Percentiles rank a stretch among this genome's conserved stretches.
Evolutionary conservation across 306 rosid species (phyloP).

Genomic region (Rubus parviflorus): DNA sequence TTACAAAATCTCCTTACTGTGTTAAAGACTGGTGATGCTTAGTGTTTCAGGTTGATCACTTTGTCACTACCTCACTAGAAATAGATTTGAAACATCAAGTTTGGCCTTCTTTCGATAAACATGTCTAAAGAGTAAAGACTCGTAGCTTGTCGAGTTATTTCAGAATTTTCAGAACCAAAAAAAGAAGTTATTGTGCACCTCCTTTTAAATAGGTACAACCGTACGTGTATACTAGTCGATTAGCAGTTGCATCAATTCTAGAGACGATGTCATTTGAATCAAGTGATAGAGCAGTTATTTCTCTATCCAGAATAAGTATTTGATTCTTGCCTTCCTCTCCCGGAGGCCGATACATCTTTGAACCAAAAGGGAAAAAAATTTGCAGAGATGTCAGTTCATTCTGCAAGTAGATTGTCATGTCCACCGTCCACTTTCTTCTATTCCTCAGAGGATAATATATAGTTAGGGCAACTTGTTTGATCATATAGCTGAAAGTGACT

Average conservation of each 20-base stretch:
- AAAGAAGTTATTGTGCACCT: neutral
- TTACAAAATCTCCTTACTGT: neutral
- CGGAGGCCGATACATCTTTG: neutral
- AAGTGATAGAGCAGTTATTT: neutral
- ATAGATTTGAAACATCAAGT: neutral
- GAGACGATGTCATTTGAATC: neutral
- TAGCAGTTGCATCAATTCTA: neutral
- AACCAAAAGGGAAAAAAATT: neutral
- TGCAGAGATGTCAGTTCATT: neutral
- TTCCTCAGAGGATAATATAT: neutral
- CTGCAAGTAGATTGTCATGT: neutral
- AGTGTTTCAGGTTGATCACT: neutral
- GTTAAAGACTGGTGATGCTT: neutral
- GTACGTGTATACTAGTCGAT: neutral
- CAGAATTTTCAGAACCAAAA: neutral
- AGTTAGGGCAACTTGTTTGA: neutral
- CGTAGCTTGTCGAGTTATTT: neutral
- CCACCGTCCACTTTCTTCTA: neutral
- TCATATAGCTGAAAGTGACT: neutral
- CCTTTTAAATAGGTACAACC: neutral
- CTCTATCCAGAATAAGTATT: neutral
- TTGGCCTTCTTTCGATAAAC: neutral
- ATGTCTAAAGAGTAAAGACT: neutral
- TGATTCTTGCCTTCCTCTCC: neutral
- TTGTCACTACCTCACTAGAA: neutral